Conservation (phyloP, 1,139 yeast genomes). For the Debaryomyces sp. region DNA sequence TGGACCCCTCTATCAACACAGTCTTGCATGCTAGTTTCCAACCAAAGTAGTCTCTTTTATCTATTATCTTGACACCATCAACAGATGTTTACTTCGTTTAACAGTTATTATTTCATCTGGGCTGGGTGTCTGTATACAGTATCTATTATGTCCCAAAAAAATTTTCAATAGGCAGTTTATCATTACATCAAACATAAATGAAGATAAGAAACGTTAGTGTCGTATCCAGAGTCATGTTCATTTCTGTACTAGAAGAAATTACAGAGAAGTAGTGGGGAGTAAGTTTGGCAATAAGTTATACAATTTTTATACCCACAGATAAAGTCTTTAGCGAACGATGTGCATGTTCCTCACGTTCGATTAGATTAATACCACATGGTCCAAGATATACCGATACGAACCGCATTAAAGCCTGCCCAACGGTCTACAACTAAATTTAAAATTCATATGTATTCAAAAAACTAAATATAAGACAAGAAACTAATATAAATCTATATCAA, state of each 20-base stretch:
- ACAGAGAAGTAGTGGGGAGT: neutral
- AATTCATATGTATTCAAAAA: slow-evolving; percentile 7
- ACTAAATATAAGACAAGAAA: slow-evolving; percentile 3
- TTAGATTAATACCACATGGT: neutral
- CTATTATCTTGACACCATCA: neutral
- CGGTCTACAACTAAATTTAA: neutral
- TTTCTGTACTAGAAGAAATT: neutral
- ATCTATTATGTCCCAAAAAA: slow-evolving; percentile 4
- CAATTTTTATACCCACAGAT: neutral
- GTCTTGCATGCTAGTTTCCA: slow-evolving; percentile 19
- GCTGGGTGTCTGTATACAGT: slow-evolving; percentile 1
- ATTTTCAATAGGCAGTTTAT: neutral
- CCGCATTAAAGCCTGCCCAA: neutral
- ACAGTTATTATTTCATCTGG: neutral
- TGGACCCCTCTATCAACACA: slow-evolving; percentile 40
- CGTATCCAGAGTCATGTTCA: neutral
- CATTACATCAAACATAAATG: neutral
- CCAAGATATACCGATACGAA: neutral
- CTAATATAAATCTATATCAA: slow-evolving; percentile 12
- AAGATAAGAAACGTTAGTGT: neutral
- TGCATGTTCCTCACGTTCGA: neutral
- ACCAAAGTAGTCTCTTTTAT: neutral
- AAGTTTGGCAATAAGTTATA: no score
- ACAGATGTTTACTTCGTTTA: neutral
- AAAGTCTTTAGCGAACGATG: neutral